Conservation (phyloP, 2,329 filamentous ascomycete genomes). For the Apiospora saccharicola region DNA sequence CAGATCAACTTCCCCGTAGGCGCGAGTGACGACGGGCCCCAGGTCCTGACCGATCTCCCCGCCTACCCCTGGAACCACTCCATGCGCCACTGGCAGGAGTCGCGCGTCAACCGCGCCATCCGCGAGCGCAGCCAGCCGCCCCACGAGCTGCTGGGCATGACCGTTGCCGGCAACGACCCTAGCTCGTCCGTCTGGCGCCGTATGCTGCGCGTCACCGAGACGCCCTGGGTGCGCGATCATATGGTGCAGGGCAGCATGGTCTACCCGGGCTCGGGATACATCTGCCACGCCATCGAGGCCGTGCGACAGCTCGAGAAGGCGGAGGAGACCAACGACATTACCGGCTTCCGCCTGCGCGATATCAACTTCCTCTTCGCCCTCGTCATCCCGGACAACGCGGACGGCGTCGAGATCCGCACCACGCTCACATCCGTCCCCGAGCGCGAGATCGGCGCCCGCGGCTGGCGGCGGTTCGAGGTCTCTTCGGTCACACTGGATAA, state of each 20-base stretch:
- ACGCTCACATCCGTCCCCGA: not conserved
- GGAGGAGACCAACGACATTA: not conserved
- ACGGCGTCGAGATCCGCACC: not conserved
- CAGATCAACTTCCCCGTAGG: not conserved
- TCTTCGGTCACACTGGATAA: not conserved
- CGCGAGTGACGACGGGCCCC: not conserved
- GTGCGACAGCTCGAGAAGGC: not conserved
- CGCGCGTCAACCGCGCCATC: not conserved
- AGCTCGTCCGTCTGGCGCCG: not conserved
- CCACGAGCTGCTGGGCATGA: not conserved
- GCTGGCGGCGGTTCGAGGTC: not conserved
- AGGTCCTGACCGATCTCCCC: not conserved
- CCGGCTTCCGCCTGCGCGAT: not conserved
- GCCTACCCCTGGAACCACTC: not conserved
- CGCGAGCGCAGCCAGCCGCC: not conserved
- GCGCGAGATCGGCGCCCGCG: not conserved
- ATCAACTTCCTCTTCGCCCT: not conserved
- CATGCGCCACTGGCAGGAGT: not conserved
- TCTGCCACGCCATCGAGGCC: not conserved
- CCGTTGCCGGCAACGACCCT: not conserved
- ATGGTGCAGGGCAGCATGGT: not conserved
- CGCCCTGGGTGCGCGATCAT: not conserved
- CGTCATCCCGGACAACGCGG: not conserved
- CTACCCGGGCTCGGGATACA: not conserved
- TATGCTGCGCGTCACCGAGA: not conserved